phyloP scores from a whole-genome alignment of 2,329 filamentous ascomycete genomes.

The Trichoderma harzianum region DNA sequence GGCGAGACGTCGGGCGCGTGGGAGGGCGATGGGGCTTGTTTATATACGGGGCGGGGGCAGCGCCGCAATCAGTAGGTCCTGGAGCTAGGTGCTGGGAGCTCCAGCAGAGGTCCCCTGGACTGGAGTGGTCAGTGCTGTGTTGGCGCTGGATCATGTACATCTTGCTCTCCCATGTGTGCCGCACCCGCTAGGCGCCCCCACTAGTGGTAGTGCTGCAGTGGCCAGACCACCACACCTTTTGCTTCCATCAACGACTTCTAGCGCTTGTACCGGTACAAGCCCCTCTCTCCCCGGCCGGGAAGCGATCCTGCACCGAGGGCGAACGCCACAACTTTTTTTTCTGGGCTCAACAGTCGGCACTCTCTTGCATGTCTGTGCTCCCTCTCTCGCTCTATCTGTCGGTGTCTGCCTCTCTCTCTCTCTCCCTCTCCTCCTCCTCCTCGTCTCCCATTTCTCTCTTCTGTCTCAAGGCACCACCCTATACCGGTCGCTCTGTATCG shows the following conservation, averaged over 20 bases:
- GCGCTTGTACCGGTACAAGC: constrained; percentile 9
- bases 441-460: not conserved
- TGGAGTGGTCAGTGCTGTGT: not conserved
- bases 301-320: constrained; percentile 10
- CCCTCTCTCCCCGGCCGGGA: constrained; percentile 15
- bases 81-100: not conserved
- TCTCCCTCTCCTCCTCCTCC: not conserved
- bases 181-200: not conserved
- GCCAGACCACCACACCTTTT: not conserved
- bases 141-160: not conserved
- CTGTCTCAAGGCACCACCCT: not conserved
- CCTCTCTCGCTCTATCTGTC: not conserved
- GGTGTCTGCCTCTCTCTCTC: not conserved
- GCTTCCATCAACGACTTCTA: not conserved
- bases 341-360: not conserved
- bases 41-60: constrained; percentile 59
- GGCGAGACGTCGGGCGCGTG: constrained; percentile 48
- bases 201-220: not conserved
- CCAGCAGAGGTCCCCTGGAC: not conserved
- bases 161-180: not conserved
- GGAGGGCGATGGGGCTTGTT: constrained; percentile 50
- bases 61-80: constrained; percentile 52
- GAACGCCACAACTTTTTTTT: not conserved
- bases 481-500: not conserved
- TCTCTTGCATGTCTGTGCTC: not conserved